A percentile compares a stretch with the other conserved stretches of the same genome.
phyloP scores from a whole-genome alignment of 768 basidiomycete species.

The Russula sp. region DNA sequence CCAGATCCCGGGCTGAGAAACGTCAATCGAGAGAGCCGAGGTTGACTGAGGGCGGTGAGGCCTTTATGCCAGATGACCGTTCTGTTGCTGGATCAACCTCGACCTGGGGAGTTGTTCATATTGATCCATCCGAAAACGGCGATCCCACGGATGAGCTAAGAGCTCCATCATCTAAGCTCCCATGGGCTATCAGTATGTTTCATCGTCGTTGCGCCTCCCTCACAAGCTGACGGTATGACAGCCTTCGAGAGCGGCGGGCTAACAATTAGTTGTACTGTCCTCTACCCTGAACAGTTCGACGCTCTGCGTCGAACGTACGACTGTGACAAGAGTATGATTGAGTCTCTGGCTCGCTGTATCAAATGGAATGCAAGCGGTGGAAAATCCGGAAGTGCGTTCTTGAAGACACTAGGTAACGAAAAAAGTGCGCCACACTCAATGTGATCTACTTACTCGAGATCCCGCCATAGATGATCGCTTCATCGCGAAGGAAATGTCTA shows the following conservation, averaged over 20 bases:
- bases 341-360: constrained; percentile 87
- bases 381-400: constrained; percentile 93
- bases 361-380: constrained; percentile 96
- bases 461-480: constrained; percentile 82
- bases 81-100: constrained; percentile 78
- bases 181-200: constrained; percentile 72
- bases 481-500: constrained; percentile 94
- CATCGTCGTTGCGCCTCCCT: neutral
- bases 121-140: constrained; percentile 56
- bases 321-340: constrained; percentile 90
- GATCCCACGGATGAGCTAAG: constrained; percentile 74
- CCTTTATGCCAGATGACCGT: constrained; percentile 88
- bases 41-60: constrained; percentile 61
- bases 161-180: constrained; percentile 68
- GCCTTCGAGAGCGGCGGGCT: constrained; percentile 88
- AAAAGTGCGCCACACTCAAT: neutral
- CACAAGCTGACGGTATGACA: constrained; percentile 28
- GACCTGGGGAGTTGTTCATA: constrained; percentile 88
- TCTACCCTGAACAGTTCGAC: constrained; percentile 97
- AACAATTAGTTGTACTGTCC: constrained; percentile 87
- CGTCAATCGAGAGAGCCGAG: constrained; percentile 51
- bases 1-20: constrained; percentile 71
- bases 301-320: constrained; percentile 87
- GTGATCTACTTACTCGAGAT: neutral
- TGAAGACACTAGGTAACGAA: constrained; percentile 79